Percentiles rank a stretch among this genome's conserved stretches.
These are phyloP conservation scores for Dendrocalamus latiflorus DNA, from an alignment of 202 grass and related monocot genomes.

Conservation along the genomic window DNA sequence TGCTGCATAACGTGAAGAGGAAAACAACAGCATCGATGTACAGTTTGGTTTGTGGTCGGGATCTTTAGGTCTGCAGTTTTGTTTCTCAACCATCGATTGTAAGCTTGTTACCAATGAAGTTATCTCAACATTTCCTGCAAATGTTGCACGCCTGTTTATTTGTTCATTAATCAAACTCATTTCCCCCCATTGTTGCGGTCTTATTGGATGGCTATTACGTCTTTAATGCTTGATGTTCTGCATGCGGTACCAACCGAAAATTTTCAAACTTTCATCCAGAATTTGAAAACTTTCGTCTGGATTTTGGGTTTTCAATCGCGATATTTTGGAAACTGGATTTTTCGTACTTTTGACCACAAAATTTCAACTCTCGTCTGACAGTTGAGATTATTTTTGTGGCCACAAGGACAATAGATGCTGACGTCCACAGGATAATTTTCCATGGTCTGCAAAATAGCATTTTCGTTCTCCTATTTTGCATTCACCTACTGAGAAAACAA, in stretches of 20 bases:
- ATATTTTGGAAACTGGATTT: too few relatives aligned
- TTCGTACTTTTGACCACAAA: too few relatives aligned
- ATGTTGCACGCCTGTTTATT: neutral
- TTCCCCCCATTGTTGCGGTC: neutral
- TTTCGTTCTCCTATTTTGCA: too few relatives aligned
- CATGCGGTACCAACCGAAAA: neutral
- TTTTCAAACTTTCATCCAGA: neutral
- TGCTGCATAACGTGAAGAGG: too few relatives aligned
- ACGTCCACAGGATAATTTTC: too few relatives aligned
- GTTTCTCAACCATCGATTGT: neutral
- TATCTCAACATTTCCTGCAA: neutral
- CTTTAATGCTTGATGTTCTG: neutral
- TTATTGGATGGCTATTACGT: neutral
- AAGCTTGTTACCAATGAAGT: neutral
- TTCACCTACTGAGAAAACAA: too few relatives aligned
- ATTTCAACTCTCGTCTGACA: too few relatives aligned
- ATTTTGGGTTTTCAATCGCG: too few relatives aligned
- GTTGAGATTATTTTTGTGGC: too few relatives aligned
- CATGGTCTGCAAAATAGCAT: too few relatives aligned
- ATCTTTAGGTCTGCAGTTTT: neutral
- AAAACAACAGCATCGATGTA: neutral
- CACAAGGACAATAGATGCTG: too few relatives aligned
- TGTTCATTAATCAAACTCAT: neutral
- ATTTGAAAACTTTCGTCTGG: too few relatives aligned
- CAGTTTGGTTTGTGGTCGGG: neutral